Evolutionary conservation across 768 basidiomycete genomes (phyloP), one percentile per base, ranked within the genome.

Genomic region (Boletus edulis): DNA sequence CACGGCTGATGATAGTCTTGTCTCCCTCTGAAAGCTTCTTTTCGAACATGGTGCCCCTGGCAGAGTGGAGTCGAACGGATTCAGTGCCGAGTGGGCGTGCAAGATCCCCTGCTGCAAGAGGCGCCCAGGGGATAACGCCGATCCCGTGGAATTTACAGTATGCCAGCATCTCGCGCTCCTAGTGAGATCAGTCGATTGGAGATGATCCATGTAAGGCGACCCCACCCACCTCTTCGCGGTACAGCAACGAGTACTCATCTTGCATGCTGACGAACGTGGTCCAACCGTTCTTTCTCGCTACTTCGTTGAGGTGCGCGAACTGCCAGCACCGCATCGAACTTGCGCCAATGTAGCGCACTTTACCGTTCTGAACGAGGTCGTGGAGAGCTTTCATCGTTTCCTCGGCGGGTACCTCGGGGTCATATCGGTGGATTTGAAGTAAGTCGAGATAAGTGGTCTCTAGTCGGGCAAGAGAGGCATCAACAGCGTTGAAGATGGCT

Each of bases 251-350:
- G 55, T 27, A 40, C 52, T 80, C 77, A 46, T 75, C 73, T 65
- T 84, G 82, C 74, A 83, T 81, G 54, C 79, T 78, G 43, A 81
- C 72, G 58, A 84, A 83, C 54, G 72, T 76, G 7, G 81, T 82
- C 73, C 81, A 80, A 6, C 74, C 74, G 18, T 79, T 65, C 49
- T 68, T 67, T 34, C 67, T 66, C 7, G 81, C 81, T 3, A 77
- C 72, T 31, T 76, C 72, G 52, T 80, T 76, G 64, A 81, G 64
- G 52, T 70, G 58, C 13, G 72, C 70, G 38, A 79, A 76, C 44
- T 80, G 72, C 77, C 77, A 80, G 14, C 75, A 64, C 9, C 71
- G 66, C 76, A 79, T 77, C 43, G 75, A 76, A 50, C 76, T 77
- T 3, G 74, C 76, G 3, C 78, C 79, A 35, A 81, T 75, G 57